Percentiles rank a stretch among this genome's conserved stretches.
Evolutionary conservation across 2,329 filamentous ascomycete species (phyloP).

Genomic region (Shiraia sp.): DNA sequence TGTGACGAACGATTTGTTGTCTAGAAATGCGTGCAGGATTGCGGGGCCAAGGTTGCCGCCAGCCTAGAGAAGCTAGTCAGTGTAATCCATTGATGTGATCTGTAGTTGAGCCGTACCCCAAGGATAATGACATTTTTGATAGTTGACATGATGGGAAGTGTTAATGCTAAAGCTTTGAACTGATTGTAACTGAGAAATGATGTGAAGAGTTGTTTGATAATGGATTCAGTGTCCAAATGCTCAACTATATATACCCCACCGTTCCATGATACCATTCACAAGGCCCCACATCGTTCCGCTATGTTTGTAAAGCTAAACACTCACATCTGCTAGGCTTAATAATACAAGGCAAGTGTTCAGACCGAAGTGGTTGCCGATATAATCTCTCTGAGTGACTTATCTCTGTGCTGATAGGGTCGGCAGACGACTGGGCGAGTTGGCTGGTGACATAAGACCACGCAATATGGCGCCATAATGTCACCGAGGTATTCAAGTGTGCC

Average conservation of each 20-base stretch:
- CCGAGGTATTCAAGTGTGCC: background rate
- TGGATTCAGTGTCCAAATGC: background rate
- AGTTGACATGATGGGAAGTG: conserved; percentile 22
- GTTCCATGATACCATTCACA: background rate
- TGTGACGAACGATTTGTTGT: conserved; percentile 54
- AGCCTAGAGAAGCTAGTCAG: conserved; percentile 24
- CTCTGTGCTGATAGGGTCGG: too few species aligned
- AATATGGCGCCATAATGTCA: background rate
- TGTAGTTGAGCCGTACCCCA: conserved; percentile 36
- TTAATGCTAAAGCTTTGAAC: background rate
- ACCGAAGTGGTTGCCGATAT: too few species aligned
- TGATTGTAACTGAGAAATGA: background rate
- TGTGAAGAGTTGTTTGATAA: conserved; percentile 12
- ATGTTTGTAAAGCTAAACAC: background rate
- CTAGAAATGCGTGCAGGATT: conserved; percentile 47
- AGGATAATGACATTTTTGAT: conserved; percentile 52
- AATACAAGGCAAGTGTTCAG: background rate
- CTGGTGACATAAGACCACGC: too few species aligned
- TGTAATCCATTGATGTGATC: background rate
- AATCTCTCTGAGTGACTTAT: too few species aligned
- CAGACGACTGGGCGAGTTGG: too few species aligned
- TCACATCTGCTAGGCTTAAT: background rate
- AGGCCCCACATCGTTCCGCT: conserved; percentile 1
- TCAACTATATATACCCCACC: conserved; percentile 1
- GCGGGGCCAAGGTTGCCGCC: conserved; percentile 50